Conservation (phyloP, 768 basidiomycete species). For the Omphalotus guepiniiformis region DNA sequence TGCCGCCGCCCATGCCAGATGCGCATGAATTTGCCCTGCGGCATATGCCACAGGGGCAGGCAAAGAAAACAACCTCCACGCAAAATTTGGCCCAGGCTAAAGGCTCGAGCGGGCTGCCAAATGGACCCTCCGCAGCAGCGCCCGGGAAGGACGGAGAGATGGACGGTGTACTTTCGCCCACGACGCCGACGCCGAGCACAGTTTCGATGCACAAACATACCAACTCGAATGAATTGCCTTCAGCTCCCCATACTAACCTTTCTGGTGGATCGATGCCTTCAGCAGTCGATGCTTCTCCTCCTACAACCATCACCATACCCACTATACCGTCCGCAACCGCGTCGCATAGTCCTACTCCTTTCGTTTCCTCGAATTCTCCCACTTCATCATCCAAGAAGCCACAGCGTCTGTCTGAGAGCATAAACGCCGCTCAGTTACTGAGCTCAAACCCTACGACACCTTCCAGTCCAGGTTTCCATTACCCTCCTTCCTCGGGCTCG, state of each 20-base stretch:
- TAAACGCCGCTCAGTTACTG: too few species aligned
- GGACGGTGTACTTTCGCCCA: conserved; percentile 1
- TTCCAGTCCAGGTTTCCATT: conserved; percentile 7
- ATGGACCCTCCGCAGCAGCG: background rate
- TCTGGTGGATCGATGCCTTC: conserved; percentile 1
- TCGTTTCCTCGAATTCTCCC: background rate
- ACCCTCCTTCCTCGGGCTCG: background rate
- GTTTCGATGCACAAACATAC: background rate
- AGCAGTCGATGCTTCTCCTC: background rate
- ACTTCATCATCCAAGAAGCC: background rate
- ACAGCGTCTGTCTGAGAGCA: background rate
- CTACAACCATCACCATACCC: background rate
- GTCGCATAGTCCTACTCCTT: too few species aligned
- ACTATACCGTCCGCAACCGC: background rate
- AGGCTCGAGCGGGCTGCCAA: background rate
- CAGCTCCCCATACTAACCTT: background rate
- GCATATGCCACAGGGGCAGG: background rate
- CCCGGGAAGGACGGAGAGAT: too few species aligned
- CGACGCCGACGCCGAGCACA: conserved; percentile 3
- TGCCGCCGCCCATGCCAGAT: background rate
- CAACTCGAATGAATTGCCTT: background rate
- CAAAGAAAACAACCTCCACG: background rate
- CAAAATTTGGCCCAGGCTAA: background rate
- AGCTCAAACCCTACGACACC: conserved; percentile 3
- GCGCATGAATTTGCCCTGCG: background rate